Evolutionary conservation across 345 rosid species (phyloP).

Genomic region (Acer negundo): DNA sequence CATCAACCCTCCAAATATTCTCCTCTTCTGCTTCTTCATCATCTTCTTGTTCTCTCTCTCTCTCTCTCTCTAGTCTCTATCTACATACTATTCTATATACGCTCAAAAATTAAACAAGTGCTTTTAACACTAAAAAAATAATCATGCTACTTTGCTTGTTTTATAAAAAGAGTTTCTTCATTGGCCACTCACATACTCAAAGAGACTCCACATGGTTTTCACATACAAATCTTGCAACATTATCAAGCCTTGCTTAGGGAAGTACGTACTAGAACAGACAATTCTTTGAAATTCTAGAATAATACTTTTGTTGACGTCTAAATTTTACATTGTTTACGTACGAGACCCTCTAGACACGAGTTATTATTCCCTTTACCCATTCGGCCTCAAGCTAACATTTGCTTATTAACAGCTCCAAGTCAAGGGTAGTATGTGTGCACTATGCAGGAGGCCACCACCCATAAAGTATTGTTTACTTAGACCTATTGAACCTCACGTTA

Average conservation of each 20-base stretch:
- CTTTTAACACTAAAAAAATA: background rate
- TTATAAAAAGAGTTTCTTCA: conserved; percentile 9
- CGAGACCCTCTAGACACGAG: no score
- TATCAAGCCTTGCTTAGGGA: background rate
- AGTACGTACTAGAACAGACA: background rate
- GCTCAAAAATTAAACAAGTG: background rate
- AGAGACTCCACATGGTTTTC: background rate
- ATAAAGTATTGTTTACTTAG: no score
- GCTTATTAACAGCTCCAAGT: no score
- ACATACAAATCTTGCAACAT: background rate
- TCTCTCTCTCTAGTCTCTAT: background rate
- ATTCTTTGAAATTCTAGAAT: background rate
- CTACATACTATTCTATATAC: background rate
- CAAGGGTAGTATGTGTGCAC: no score
- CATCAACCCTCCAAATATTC: conserved; percentile 27
- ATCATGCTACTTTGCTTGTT: conserved; percentile 14
- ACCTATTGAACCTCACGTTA: no score
- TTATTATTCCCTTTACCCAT: no score
- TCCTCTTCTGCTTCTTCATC: conserved; percentile 3
- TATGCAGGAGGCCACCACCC: no score
- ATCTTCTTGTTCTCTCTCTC: background rate
- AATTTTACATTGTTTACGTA: no score
- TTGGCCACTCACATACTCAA: conserved; percentile 21
- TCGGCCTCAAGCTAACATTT: no score
- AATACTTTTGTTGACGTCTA: background rate